phyloP scores from a whole-genome alignment of 2,329 filamentous ascomycete species.

The Trichoderma oligosporum region DNA sequence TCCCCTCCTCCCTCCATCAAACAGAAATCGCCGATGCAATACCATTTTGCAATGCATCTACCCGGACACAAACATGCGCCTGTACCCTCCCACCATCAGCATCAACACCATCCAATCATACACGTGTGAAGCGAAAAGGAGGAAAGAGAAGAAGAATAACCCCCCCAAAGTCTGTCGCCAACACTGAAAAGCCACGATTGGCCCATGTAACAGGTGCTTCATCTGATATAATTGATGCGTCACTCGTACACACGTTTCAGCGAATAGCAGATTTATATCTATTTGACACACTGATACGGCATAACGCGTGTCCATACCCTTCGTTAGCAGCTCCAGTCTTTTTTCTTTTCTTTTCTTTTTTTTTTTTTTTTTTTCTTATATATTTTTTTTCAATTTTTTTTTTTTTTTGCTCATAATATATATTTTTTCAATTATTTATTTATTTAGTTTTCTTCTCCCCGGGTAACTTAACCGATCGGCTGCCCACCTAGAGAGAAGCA shows the following conservation, averaged over 20 bases:
- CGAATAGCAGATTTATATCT: neutral
- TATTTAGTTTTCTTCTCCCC: no score
- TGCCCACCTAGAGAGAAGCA: no score
- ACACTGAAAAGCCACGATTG: no score
- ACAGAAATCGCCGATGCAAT: conserved; percentile 8
- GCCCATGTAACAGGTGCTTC: neutral
- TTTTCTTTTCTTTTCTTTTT: no score
- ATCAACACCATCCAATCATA: neutral
- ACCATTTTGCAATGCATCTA: conserved; percentile 6
- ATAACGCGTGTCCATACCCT: neutral
- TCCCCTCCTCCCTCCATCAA: neutral
- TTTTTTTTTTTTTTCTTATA: no score
- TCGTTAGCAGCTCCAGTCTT: no score
- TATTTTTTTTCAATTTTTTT: no score
- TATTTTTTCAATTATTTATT: no score
- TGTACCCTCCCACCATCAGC: neutral
- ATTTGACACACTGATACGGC: neutral
- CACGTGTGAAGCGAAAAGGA: neutral
- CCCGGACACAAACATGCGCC: conserved; percentile 3
- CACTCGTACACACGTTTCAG: neutral
- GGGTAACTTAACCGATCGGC: no score
- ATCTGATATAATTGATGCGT: neutral
- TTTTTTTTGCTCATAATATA: no score
- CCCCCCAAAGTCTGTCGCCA: neutral
- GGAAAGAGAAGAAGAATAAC: neutral